Evolutionary conservation across 192 early-diverging fungal species (phyloP), one percentile per base, ranked within the genome.

Genomic region (Mortierella antarctica): DNA sequence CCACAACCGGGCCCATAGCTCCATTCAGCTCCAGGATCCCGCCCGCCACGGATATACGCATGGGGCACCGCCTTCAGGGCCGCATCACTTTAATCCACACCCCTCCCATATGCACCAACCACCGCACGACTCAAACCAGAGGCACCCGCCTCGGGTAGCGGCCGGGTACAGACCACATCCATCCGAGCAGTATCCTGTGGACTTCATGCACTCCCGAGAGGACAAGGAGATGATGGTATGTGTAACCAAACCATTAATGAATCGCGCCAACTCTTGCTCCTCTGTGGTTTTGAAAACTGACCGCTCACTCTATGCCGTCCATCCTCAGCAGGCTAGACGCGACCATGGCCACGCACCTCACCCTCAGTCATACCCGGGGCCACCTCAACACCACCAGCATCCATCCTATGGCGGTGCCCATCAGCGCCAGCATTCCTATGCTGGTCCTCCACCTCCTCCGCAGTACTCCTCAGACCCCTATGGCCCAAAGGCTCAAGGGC

Each of bases 381-480:
- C 74, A 9, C 74, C 52, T 48, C 62, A 79, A 53, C 63, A 58
- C 18, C 61, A 62, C 0, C 77, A 68, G 21, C 44, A 60, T 18
- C 72, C 45, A 65, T 48, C 49, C 44, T 64, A 73, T 42, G 71
- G 47, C 15, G 62, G 62, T 13, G 62, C 66, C 40, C 73, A 74
- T 51, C 74, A 77, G 40, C 74, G 67, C 18, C 74, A 77, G 55
- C 70, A 72, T 23, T 80, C 77, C 21, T 80, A 80, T 53, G 46
- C 58, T 20, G 70, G 70, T 0, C 53, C 69, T 14, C 40, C 59
- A 21, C 67, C 65, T n/a, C 77, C 71, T 31, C 15, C 64, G 12
- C 70, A 67, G 15, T 57, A 68, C 40, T 59, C 69, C 12, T 65
- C 70, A 39, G 70, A 71, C 15, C 65, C 67, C 15, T 72, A 80